Evolutionary conservation across 805 yeast species (phyloP).

Genomic region (Scheffersomyces stipitis): DNA sequence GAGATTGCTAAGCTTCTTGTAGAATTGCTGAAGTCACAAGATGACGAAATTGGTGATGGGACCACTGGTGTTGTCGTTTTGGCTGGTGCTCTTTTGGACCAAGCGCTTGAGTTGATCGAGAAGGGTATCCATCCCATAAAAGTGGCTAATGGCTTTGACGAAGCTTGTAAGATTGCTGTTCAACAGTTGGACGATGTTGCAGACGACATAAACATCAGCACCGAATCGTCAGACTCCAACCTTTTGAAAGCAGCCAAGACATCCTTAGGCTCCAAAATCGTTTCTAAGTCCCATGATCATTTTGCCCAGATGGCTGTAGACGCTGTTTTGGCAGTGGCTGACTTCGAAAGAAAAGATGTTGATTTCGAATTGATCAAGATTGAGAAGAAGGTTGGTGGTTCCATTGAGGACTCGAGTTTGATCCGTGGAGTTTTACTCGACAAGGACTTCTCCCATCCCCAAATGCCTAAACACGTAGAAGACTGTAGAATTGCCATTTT

Average conservation of each 20-base stretch:
- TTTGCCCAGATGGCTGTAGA: conserved; percentile 98
- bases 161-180: conserved; percentile 91
- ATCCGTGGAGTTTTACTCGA: conserved; percentile 92
- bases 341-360: conserved; percentile 87
- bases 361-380: conserved; percentile 95
- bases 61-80: conserved; percentile 98
- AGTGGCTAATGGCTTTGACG: conserved; percentile 95
- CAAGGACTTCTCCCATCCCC: conserved; percentile 97
- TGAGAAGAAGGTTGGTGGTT: conserved; percentile 95
- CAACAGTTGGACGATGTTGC: conserved; percentile 71
- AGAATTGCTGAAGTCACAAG: conserved; percentile 91
- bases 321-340: conserved; percentile 90
- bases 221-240: conserved; percentile 51
- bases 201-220: conserved; percentile 56
- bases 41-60: conserved; percentile 98
- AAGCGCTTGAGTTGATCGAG: conserved; percentile 90
- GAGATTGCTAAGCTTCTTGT: conserved; percentile 95
- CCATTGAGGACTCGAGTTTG: conserved; percentile 79
- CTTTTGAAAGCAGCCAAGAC: conserved; percentile 91
- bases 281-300: conserved; percentile 87
- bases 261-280: conserved; percentile 92
- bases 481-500: conserved; percentile 90
- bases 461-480: conserved; percentile 81
- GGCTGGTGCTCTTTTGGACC: conserved; percentile 92
- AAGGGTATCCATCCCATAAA: conserved; percentile 97